Evolutionary conservation across 768 basidiomycete species (phyloP).

Genomic region (Suillus placidus): DNA sequence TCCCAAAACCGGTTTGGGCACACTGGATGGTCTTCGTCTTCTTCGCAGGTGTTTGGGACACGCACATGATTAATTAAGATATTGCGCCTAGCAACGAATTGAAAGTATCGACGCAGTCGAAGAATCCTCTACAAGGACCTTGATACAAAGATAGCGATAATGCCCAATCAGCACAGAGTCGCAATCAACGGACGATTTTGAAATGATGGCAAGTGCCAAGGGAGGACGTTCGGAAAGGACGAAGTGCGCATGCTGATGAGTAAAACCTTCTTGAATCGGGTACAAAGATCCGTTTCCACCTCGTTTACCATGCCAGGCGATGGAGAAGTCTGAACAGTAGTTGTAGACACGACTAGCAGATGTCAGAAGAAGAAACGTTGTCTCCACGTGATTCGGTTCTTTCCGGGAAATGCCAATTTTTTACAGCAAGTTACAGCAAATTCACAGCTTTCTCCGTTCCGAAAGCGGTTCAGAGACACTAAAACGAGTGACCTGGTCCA

Average conservation of each 20-base stretch:
- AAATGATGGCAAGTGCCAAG: conserved; percentile 72
- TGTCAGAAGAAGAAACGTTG: not conserved
- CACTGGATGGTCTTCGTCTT: conserved; percentile 61
- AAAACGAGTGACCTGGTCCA: not conserved
- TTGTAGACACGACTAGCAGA: conserved; percentile 20
- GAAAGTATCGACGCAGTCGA: conserved; percentile 6
- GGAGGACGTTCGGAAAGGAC: conserved; percentile 67
- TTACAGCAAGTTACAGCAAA: not conserved
- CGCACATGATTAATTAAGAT: conserved; percentile 76
- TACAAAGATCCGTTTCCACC: conserved; percentile 4
- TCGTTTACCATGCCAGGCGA: conserved; percentile 14
- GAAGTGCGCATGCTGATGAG: conserved; percentile 83
- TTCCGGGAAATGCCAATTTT: not conserved
- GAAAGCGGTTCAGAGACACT: not conserved
- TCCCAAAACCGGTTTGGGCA: conserved; percentile 68
- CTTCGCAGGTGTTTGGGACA: conserved; percentile 79
- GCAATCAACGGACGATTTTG: conserved; percentile 8
- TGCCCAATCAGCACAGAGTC: conserved; percentile 2
- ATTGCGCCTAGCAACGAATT: conserved; percentile 55
- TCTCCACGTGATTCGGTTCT: not conserved
- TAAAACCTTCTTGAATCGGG: conserved; percentile 87
- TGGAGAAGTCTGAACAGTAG: conserved; percentile 14
- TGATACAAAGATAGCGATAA: conserved; percentile 55
- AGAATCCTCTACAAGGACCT: conserved; percentile 55
- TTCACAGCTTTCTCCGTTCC: not conserved